Base-by-base conservation (phyloP, 208 protist species). In the Leishmania amazonensis region DNA sequence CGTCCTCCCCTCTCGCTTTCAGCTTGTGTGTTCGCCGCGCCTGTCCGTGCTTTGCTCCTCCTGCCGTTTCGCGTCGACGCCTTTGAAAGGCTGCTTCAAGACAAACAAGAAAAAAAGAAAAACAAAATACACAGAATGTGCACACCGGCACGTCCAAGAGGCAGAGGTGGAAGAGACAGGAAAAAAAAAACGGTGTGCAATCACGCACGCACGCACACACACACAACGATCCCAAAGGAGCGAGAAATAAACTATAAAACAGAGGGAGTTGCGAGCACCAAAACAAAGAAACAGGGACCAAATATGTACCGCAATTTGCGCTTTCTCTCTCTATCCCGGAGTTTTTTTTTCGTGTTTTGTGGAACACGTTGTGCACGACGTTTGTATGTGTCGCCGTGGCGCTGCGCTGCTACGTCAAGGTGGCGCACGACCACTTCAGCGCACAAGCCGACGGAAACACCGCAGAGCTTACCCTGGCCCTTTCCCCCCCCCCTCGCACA, bases 351-450 rank as follows among this genome's bases (percentile, higher is more conserved):
- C 7, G 19, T 24, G n/a, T 62, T 19, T 62, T 42, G 17, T 35
- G 35, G 47, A 80, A 80, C 21, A 15, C 45, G n/a, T 73, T 73
- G 19, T 73, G 7, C 68, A 73, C 68, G 38, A 73, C 68, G 53
- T 73, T 45, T 51, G 13, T 73, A 51, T 73, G 42, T 73, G 24
- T 53, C 24, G 68, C 45, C 2, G 68, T 8, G 68, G 68, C 68
- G 21, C 68, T 35, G 19, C 68, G n/a, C 68, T 53, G 38, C 68
- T n/a, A 47, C 42, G 42, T 51, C 68, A 7, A 53, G 24, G 42
- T 9, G 8, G 68, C 3, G 28, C 42, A 73, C 68, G 24, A 31
- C 2, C 68, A n/a, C 68, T 28, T 73, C 68, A 53, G 68, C 35
- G 68, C 68, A n/a, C 68, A 73, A 17, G 38, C 40, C 28, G 19